phyloP scores from a whole-genome alignment of 2,329 filamentous ascomycete genomes.

The Cladophialophora exuberans region DNA sequence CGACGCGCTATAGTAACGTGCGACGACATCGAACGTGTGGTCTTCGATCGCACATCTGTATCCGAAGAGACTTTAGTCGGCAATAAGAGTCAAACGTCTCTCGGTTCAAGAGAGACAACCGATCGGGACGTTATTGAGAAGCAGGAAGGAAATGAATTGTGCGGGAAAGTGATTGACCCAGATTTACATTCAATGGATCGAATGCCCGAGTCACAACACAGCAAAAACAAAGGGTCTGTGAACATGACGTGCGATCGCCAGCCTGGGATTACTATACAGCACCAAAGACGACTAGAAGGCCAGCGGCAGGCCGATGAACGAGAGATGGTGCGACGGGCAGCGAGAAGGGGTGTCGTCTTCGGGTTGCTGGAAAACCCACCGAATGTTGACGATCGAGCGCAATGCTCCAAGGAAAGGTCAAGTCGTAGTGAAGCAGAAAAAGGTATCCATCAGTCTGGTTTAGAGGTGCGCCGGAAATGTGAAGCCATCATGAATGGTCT shows the following conservation, averaged over 20 bases:
- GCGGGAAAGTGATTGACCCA: too few relatives aligned
- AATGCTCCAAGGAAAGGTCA: neutral
- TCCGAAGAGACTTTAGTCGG: conserved; percentile 7
- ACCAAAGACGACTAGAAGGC: conserved; percentile 26
- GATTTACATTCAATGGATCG: conserved; percentile 60
- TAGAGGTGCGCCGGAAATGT: conserved; percentile 47
- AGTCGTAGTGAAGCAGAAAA: neutral
- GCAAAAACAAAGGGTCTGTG: too few relatives aligned
- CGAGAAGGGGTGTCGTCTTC: conserved; percentile 27
- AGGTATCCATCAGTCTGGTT: neutral
- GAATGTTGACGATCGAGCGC: neutral
- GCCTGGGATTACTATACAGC: conserved; percentile 30
- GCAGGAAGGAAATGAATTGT: too few relatives aligned
- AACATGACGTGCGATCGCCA: conserved; percentile 58
- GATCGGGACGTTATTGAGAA: too few relatives aligned
- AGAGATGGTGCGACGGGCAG: conserved; percentile 30
- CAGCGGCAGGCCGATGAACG: conserved; percentile 28
- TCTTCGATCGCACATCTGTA: conserved; percentile 49
- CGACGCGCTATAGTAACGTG: conserved; percentile 54
- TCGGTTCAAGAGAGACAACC: conserved; percentile 44
- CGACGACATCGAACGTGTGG: conserved; percentile 52
- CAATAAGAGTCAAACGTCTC: conserved; percentile 45
- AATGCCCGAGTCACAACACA: too few relatives aligned
- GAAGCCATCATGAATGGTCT: conserved; percentile 63
- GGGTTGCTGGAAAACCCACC: conserved; percentile 18